A percentile compares a stretch with the other conserved stretches of the same genome.
Conservation (phyloP, 176 grass and related monocot species). For the Calamus simplicifolius region DNA sequence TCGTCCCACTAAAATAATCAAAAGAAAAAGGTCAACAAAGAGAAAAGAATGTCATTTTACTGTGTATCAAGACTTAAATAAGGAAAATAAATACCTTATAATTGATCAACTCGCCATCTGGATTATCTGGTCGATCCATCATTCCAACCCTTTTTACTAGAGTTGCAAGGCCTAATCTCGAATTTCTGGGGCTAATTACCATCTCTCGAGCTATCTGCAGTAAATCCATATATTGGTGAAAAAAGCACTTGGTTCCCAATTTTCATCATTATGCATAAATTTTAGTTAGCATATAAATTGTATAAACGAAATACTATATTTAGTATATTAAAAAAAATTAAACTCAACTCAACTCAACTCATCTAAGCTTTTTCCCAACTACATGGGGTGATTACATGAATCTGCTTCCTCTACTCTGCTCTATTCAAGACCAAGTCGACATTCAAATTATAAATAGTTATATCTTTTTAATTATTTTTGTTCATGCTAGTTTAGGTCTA, state of each 20-base stretch:
- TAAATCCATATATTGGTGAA: background rate
- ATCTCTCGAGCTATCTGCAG: slow-evolving; percentile 30
- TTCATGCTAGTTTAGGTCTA: too few species aligned
- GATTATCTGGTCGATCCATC: slow-evolving; percentile 19
- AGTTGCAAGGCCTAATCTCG: slow-evolving; percentile 20
- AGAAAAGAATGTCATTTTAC: background rate
- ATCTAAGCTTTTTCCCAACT: too few species aligned
- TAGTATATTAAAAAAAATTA: too few species aligned
- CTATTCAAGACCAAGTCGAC: too few species aligned
- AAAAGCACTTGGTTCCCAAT: background rate
- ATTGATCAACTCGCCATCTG: slow-evolving; percentile 22
- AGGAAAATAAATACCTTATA: slow-evolving; percentile 13
- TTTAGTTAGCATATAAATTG: too few species aligned
- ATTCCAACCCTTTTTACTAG: slow-evolving; percentile 15
- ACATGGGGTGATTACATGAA: too few species aligned
- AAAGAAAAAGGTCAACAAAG: background rate
- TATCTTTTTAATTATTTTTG: too few species aligned
- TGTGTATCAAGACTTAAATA: background rate
- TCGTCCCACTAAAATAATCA: slow-evolving; percentile 17
- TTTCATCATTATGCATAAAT: too few species aligned
- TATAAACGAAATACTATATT: too few species aligned
- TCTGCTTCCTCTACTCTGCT: too few species aligned
- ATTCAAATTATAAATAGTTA: too few species aligned
- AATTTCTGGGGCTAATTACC: slow-evolving; percentile 27
- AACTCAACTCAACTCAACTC: too few species aligned